phyloP scores from a whole-genome alignment of 1,139 yeast species.

The Williopsis jadinii region DNA sequence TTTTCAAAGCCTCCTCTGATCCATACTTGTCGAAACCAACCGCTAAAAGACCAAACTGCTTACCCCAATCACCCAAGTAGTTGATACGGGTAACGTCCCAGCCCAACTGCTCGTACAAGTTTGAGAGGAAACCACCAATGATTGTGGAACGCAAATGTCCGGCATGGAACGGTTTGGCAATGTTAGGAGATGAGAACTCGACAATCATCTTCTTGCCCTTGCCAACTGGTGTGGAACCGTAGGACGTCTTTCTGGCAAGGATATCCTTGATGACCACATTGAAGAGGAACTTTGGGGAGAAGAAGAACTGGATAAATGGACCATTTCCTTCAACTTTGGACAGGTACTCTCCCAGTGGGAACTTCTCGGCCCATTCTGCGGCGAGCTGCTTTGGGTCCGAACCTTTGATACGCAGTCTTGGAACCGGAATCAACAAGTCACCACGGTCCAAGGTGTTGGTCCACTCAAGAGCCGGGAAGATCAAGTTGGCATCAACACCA shows the following conservation, averaged over 20 bases:
- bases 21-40: conserved; percentile 89
- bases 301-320: conserved; percentile 85
- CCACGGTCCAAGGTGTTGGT: conserved; percentile 86
- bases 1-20: conserved; percentile 57
- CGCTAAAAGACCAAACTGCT: conserved; percentile 94
- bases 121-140: conserved; percentile 94
- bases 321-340: conserved; percentile 77
- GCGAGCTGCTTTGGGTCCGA: conserved; percentile 82
- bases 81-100: conserved; percentile 88
- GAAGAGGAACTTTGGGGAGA: conserved; percentile 58
- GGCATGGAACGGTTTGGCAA: conserved; percentile 99
- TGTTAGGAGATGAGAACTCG: conserved; percentile 96
- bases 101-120: conserved; percentile 83
- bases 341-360: conserved; percentile 63
- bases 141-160: conserved; percentile 98
- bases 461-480: conserved; percentile 85
- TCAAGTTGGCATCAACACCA: conserved; percentile 60
- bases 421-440: conserved; percentile 87
- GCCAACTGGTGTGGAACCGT: conserved; percentile 76
- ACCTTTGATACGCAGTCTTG: conserved; percentile 88
- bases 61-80: conserved; percentile 99
- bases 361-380: conserved; percentile 66
- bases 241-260: conserved; percentile 49
- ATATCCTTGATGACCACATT: conserved; percentile 67
- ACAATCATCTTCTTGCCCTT: conserved; percentile 64